Percentiles rank a stretch among this genome's conserved stretches.
phyloP scores from a whole-genome alignment of 192 early-diverging fungal species.

The Lobosporangium transversale region DNA sequence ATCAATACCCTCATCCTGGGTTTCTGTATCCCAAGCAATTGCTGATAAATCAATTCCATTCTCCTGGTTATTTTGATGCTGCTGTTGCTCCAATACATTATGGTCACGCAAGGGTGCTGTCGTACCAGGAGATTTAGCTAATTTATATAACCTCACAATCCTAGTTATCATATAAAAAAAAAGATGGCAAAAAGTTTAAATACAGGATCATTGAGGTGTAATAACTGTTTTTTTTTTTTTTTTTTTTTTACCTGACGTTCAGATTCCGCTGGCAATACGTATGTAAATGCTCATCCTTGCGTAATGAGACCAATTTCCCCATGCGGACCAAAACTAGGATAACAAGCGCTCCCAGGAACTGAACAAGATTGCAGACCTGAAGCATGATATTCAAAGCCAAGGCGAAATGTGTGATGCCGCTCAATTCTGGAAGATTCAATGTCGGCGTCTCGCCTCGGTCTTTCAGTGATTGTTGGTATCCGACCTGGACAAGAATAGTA shows the following conservation, averaged over 20 bases:
- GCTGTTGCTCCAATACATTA: constrained; percentile 33
- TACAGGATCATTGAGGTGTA: background rate
- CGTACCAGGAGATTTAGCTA: constrained; percentile 28
- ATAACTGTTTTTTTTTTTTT: too few relatives aligned
- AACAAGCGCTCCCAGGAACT: constrained; percentile 24
- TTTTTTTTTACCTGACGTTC: constrained; percentile 39
- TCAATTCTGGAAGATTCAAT: constrained; percentile 29
- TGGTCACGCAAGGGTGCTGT: constrained; percentile 27
- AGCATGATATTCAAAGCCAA: constrained; percentile 46
- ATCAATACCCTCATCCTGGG: constrained; percentile 40
- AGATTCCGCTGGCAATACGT: constrained; percentile 47
- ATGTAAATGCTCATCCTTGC: constrained; percentile 47
- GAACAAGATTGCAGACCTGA: constrained; percentile 33
- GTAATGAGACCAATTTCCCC: constrained; percentile 24
- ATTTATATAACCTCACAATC: constrained; percentile 34
- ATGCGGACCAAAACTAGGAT: constrained; percentile 27
- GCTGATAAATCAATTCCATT: constrained; percentile 35
- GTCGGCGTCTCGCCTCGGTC: constrained; percentile 22
- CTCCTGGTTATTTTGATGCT: constrained; percentile 18
- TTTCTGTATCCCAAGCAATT: constrained; percentile 49
- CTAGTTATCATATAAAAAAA: constrained; percentile 13
- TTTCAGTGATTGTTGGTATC: constrained; percentile 25
- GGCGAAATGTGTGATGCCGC: constrained; percentile 19
- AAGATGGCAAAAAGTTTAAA: too few relatives aligned
- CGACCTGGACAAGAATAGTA: constrained; percentile 31